Conservation (phyloP, 257 asterid species). For the Lantana camara region DNA sequence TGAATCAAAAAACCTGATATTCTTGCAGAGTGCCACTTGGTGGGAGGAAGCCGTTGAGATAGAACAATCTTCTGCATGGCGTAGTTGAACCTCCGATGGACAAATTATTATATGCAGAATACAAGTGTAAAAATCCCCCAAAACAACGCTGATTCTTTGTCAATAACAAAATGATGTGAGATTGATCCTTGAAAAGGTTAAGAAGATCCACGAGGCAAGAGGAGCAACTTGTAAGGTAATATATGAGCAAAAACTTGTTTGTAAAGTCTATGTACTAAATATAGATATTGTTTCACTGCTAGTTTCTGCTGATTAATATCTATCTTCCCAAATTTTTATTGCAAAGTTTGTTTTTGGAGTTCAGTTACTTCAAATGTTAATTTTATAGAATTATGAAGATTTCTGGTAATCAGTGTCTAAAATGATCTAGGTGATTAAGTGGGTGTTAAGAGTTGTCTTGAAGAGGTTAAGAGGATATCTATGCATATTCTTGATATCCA, state of each 20-base stretch:
- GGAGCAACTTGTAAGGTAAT: neutral
- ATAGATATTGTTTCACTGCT: neutral
- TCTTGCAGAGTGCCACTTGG: constrained; percentile 79
- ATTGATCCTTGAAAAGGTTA: neutral
- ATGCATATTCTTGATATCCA: no score
- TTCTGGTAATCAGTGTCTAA: no score
- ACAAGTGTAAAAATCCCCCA: constrained; percentile 4
- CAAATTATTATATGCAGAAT: neutral
- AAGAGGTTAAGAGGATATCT: no score
- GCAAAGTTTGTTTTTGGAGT: no score
- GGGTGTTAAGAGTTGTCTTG: no score
- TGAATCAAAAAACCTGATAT: constrained; percentile 20
- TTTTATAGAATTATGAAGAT: no score
- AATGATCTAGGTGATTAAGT: no score
- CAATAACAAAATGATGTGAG: neutral
- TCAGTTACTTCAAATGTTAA: no score
- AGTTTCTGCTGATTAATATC: no score
- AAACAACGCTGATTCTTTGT: neutral
- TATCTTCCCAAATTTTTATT: no score
- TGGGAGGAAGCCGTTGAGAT: constrained; percentile 88
- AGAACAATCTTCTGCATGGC: constrained; percentile 88
- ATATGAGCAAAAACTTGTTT: neutral
- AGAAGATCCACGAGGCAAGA: constrained; percentile 12
- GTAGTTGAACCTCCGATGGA: constrained; percentile 50
- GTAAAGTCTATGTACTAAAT: no score